A percentile compares a stretch with the other conserved stretches of the same genome.
phyloP scores from a whole-genome alignment of 2,329 filamentous ascomycete species.

The Aspergillaceae sp. region DNA sequence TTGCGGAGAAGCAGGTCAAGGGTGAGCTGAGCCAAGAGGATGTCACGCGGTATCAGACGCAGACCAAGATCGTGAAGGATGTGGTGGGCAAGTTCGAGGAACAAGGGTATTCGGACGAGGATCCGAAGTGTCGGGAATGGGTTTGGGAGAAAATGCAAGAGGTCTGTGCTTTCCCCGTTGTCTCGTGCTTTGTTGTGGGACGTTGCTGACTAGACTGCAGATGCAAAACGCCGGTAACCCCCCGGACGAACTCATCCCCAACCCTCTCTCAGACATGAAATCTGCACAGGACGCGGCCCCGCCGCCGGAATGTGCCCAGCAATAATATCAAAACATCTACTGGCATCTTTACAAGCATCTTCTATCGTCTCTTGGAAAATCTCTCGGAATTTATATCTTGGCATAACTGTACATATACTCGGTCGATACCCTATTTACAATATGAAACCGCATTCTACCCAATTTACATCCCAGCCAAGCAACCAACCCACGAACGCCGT shows the following conservation, averaged over 20 bases:
- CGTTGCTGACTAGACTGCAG: constrained; percentile 39
- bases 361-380: background rate
- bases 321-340: constrained; percentile 32
- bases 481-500: constrained; percentile 1
- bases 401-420: constrained; percentile 14
- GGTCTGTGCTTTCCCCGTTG: constrained; percentile 45
- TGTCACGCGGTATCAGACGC: constrained; percentile 68
- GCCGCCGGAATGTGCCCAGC: constrained; percentile 54
- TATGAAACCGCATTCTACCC: constrained; percentile 19
- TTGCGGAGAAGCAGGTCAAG: constrained; percentile 63
- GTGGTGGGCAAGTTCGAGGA: constrained; percentile 87
- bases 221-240: constrained; percentile 96
- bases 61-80: constrained; percentile 69
- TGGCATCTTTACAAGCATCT: too few relatives aligned
- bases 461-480: constrained; percentile 1
- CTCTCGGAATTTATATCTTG: constrained; percentile 6
- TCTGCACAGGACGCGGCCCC: constrained; percentile 52
- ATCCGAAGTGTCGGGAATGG: constrained; percentile 73
- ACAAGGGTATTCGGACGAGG: constrained; percentile 70
- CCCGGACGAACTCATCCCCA: constrained; percentile 69
- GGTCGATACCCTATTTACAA: constrained; percentile 24
- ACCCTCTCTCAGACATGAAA: constrained; percentile 63
- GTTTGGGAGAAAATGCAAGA: constrained; percentile 98
- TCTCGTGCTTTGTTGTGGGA: background rate
- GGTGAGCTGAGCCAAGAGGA: constrained; percentile 57